These are phyloP conservation scores for Fraxinus sp. DNA, from an alignment of 305 asterid species.

Conservation along the genomic window DNA sequence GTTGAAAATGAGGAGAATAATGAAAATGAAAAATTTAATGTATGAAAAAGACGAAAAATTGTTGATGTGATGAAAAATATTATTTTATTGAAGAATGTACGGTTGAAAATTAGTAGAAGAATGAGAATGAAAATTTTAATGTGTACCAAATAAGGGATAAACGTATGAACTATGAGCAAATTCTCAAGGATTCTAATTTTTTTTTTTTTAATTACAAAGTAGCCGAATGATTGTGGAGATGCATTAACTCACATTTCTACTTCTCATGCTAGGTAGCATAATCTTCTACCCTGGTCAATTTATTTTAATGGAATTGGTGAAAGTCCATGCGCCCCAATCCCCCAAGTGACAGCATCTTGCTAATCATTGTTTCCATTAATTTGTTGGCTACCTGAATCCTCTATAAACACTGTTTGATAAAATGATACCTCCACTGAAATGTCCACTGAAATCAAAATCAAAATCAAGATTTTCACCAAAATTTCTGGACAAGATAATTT, in stretches of 20 bases:
- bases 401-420: not conserved
- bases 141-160: not conserved
- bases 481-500: not conserved
- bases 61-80: too few relatives aligned
- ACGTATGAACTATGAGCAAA: not conserved
- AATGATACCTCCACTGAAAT: not conserved
- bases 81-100: too few relatives aligned
- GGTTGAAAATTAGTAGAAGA: too few relatives aligned
- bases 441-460: not conserved
- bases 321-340: not conserved
- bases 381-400: not conserved
- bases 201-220: not conserved
- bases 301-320: not conserved
- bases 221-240: not conserved
- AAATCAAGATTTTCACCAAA: not conserved
- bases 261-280: not conserved
- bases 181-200: not conserved
- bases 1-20: too few relatives aligned
- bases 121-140: too few relatives aligned
- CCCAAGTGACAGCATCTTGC: not conserved
- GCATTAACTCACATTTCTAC: not conserved
- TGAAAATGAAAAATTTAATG: too few relatives aligned
- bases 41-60: too few relatives aligned
- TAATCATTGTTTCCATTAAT: not conserved
- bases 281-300: not conserved